These are phyloP conservation scores for Trichosanthes truncata DNA, from an alignment of 306 rosid genomes.

Conservation along the genomic window DNA sequence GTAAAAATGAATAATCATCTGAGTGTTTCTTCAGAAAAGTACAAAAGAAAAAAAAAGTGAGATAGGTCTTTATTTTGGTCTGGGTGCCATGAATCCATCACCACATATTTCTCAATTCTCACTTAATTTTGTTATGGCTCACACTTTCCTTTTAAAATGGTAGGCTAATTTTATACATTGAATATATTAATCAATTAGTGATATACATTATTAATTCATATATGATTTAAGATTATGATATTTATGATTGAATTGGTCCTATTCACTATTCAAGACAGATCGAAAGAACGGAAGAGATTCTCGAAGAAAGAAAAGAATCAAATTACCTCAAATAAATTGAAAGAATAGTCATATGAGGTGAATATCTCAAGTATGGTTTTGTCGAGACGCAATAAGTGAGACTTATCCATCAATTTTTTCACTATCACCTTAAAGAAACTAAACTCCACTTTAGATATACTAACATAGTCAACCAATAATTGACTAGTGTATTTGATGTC, in stretches of 20 bases:
- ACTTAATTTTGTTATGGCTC: background rate
- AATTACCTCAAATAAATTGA: background rate
- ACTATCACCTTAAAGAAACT: background rate
- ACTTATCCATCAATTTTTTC: background rate
- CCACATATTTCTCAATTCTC: background rate
- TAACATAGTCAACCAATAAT: background rate
- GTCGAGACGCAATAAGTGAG: background rate
- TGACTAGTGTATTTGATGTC: background rate
- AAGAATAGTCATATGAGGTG: background rate
- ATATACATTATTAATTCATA: background rate
- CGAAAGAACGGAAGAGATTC: background rate
- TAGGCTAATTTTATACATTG: background rate
- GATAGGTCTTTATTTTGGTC: background rate
- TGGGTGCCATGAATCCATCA: background rate
- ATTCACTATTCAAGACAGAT: background rate
- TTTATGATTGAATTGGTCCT: background rate
- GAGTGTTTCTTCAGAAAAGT: background rate
- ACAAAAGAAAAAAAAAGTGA: background rate
- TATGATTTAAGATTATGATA: background rate
- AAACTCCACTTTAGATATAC: background rate
- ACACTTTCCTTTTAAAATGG: background rate
- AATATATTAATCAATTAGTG: background rate
- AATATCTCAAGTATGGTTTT: background rate
- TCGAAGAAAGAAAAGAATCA: background rate
- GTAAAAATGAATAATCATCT: slow-evolving; percentile 5